Evolutionary conservation across 176 grass and related monocot genomes (phyloP).

Genomic region (Eleusine coracana): DNA sequence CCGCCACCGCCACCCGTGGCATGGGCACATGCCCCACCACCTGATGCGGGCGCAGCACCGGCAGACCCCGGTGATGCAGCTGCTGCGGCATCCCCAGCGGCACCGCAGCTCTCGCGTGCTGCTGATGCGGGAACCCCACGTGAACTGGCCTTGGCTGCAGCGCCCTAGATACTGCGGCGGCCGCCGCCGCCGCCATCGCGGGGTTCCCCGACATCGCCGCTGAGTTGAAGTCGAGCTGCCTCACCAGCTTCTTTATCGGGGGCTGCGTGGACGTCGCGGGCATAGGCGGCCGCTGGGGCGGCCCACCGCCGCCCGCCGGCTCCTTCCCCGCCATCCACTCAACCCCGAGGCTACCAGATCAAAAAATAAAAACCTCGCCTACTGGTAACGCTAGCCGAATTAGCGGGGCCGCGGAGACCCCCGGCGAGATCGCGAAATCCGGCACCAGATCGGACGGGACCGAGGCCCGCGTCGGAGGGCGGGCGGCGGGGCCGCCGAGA

Average conservation of each 20-base stretch:
- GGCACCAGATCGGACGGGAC: constrained; percentile 27
- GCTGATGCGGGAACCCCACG: constrained; percentile 41
- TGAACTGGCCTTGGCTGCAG: constrained; percentile 57
- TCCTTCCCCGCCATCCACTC: constrained; percentile 65
- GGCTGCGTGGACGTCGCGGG: constrained; percentile 49
- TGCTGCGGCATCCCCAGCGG: constrained; percentile 52
- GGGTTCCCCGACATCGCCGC: constrained; percentile 60
- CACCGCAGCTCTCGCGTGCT: constrained; percentile 36
- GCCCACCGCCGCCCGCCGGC: constrained; percentile 48
- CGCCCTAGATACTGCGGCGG: constrained; percentile 47
- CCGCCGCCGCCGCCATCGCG: constrained; percentile 55
- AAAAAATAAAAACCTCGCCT: constrained; percentile 30
- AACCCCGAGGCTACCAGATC: constrained; percentile 45
- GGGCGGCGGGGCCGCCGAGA: constrained; percentile 33
- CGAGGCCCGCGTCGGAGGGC: constrained; percentile 26
- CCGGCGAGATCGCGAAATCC: constrained; percentile 36
- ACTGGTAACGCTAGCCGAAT: constrained; percentile 47
- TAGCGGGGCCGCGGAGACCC: not conserved
- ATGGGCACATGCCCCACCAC: constrained; percentile 35
- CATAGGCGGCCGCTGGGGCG: constrained; percentile 41
- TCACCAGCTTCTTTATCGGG: constrained; percentile 72
- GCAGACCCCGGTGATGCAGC: constrained; percentile 40
- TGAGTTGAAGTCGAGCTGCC: constrained; percentile 91
- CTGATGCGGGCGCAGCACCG: constrained; percentile 48
- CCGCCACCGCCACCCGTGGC: constrained; percentile 38